Evolutionary conservation across 2,329 filamentous ascomycete genomes (phyloP).

Genomic region (Trichoderma oligosporum): DNA sequence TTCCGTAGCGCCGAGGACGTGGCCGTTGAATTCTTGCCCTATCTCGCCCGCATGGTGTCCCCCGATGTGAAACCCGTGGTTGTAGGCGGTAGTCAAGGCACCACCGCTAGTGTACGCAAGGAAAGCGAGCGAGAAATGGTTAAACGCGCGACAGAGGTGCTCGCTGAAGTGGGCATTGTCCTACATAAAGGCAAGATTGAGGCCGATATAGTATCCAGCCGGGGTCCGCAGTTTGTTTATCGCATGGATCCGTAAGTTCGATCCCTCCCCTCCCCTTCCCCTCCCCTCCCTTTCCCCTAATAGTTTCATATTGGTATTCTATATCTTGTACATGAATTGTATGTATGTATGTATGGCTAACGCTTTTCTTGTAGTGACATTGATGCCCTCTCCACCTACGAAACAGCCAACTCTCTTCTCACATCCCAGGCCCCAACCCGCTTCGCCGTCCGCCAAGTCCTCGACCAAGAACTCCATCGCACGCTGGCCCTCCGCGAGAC

Average conservation of each 20-base stretch:
- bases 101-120: slow-evolving; percentile 80
- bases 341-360: not conserved
- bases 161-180: slow-evolving; percentile 76
- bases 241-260: slow-evolving; percentile 90
- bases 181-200: slow-evolving; percentile 82
- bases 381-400: slow-evolving; percentile 73
- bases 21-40: slow-evolving; percentile 78
- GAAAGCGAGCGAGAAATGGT: slow-evolving; percentile 82
- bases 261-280: too few species aligned
- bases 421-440: slow-evolving; percentile 67
- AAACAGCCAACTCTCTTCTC: slow-evolving; percentile 58
- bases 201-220: slow-evolving; percentile 54
- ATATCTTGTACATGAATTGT: not conserved
- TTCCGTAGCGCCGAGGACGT: slow-evolving; percentile 78
- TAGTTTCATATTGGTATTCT: too few species aligned
- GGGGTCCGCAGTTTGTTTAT: slow-evolving; percentile 74
- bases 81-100: slow-evolving; percentile 62
- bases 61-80: slow-evolving; percentile 90
- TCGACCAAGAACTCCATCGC: slow-evolving; percentile 84
- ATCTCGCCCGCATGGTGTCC: slow-evolving; percentile 75
- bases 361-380: slow-evolving; percentile 48
- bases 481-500: slow-evolving; percentile 65
- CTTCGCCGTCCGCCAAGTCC: slow-evolving; percentile 89
- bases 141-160: slow-evolving; percentile 70
- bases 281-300: too few species aligned